These are phyloP conservation scores for Priceomyces melissophilus DNA, from an alignment of 805 yeast genomes.

Conservation along the genomic window DNA sequence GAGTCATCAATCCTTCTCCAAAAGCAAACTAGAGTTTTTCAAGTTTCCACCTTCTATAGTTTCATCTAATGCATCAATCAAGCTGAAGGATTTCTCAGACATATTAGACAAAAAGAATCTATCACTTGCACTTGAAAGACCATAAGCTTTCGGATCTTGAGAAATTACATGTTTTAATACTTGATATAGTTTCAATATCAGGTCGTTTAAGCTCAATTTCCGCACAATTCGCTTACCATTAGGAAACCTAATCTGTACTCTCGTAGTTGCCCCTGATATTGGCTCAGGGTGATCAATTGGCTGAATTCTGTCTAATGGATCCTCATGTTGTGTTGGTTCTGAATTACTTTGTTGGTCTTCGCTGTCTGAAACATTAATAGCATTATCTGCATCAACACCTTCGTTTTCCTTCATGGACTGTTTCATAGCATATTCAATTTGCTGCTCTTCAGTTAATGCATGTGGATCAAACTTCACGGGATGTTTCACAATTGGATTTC, in stretches of 20 bases:
- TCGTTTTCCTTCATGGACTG: constrained; percentile 49
- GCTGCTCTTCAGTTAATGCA: constrained; percentile 76
- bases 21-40: constrained; percentile 72
- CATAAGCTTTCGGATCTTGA: constrained; percentile 46
- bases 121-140: constrained; percentile 37
- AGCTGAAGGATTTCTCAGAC: constrained; percentile 42
- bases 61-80: constrained; percentile 53
- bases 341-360: constrained; percentile 13
- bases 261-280: constrained; percentile 52
- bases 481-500: constrained; percentile 65
- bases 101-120: constrained; percentile 31
- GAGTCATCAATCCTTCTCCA: constrained; percentile 45
- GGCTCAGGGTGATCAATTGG: constrained; percentile 65
- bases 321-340: constrained; percentile 17
- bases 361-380: constrained; percentile 16
- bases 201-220: constrained; percentile 54
- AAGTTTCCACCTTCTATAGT: constrained; percentile 74
- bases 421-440: constrained; percentile 68
- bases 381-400: constrained; percentile 25
- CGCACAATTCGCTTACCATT: constrained; percentile 70
- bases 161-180: constrained; percentile 60
- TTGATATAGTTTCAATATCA: constrained; percentile 58
- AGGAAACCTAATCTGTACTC: constrained; percentile 83
- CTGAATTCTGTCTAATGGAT: constrained; percentile 47
- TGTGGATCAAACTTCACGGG: constrained; percentile 60